These are phyloP conservation scores for Gillenia trifoliata DNA, from an alignment of 306 rosid species.

Conservation along the genomic window DNA sequence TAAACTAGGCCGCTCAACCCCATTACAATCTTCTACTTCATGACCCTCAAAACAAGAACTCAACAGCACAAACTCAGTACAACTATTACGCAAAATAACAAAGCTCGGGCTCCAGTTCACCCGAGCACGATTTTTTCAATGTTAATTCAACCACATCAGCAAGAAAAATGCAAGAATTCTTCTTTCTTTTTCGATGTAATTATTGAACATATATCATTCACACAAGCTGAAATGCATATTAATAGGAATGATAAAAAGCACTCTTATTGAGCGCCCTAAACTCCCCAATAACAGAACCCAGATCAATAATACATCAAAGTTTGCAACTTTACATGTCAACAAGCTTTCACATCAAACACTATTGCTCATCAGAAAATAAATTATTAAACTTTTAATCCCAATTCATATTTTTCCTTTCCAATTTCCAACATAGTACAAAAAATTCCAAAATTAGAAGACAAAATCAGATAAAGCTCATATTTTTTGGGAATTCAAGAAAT, in stretches of 20 bases:
- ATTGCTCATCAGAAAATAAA: constrained; percentile 5
- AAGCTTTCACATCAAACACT: background rate
- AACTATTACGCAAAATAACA: constrained; percentile 3
- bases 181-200: background rate
- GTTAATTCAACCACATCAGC: constrained; percentile 6
- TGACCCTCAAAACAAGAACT: background rate
- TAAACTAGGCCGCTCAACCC: background rate
- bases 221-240: constrained; percentile 15
- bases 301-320: constrained; percentile 12
- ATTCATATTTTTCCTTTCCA: background rate
- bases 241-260: background rate
- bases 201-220: background rate
- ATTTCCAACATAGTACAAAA: background rate
- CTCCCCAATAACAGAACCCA: constrained; percentile 8
- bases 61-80: background rate
- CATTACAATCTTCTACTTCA: background rate
- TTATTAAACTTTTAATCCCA: background rate
- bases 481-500: background rate
- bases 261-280: background rate
- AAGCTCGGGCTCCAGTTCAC: constrained; percentile 1
- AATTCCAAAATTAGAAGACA: constrained; percentile 2
- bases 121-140: background rate
- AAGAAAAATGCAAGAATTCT: constrained; percentile 5
- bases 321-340: constrained; percentile 2
- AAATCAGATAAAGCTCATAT: background rate